phyloP scores from a whole-genome alignment of 768 basidiomycete genomes.

The Tulasnella sp. region DNA sequence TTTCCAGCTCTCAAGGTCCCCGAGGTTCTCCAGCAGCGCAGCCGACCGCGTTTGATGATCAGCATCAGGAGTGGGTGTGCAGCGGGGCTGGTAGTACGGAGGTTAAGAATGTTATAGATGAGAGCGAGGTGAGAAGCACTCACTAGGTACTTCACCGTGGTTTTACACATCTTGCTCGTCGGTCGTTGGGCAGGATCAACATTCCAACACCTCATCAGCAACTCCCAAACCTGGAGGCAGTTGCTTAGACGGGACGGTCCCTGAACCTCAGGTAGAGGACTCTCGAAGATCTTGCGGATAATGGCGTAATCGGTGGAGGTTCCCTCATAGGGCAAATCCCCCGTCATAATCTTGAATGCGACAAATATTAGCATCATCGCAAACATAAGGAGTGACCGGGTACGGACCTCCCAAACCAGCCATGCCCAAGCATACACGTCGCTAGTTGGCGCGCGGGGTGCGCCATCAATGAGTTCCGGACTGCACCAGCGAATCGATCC shows the following conservation, averaged over 20 bases:
- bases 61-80: background rate
- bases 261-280: background rate
- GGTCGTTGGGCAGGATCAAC: background rate
- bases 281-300: background rate
- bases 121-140: background rate
- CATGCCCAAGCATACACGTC: slow-evolving; percentile 13
- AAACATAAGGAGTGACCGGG: background rate
- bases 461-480: background rate
- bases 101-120: background rate
- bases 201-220: background rate
- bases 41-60: background rate
- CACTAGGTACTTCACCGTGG: background rate
- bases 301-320: background rate
- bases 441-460: background rate
- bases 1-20: background rate
- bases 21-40: background rate
- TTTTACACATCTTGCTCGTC: background rate
- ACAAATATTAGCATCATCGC: background rate
- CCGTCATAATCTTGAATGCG: background rate
- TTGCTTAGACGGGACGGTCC: background rate
- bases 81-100: background rate
- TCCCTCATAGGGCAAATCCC: background rate
- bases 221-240: background rate
- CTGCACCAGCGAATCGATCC: slow-evolving; percentile 13
- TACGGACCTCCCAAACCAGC: background rate